Percentiles rank a stretch among this genome's conserved stretches.
phyloP scores from a whole-genome alignment of 441 rosid genomes.

The Corymbia calophylla region DNA sequence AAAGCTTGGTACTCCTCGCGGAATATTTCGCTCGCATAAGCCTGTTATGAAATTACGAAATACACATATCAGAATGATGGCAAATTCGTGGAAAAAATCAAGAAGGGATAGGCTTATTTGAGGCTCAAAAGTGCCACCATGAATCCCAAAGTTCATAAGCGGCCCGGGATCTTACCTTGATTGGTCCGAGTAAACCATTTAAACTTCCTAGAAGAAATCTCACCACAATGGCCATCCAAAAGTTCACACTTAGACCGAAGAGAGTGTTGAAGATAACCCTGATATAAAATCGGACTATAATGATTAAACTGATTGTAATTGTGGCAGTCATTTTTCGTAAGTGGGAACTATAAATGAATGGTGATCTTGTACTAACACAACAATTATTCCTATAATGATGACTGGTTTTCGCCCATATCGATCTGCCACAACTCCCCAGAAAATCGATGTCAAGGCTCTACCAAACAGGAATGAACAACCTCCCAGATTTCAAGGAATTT shows the following conservation, averaged over 20 bases:
- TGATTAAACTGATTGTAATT: not conserved
- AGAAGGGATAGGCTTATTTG: not conserved
- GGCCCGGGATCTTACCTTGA: slow-evolving; percentile 39
- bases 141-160: not conserved
- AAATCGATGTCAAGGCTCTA: slow-evolving; percentile 67
- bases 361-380: slow-evolving; percentile 53
- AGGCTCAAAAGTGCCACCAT: not conserved
- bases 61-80: not conserved
- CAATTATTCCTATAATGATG: slow-evolving; percentile 42
- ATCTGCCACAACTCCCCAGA: slow-evolving; percentile 84
- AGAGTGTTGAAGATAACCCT: slow-evolving; percentile 82
- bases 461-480: slow-evolving; percentile 86
- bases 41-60: slow-evolving; percentile 24
- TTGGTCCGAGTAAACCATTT: slow-evolving; percentile 78
- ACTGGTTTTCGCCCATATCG: slow-evolving; percentile 90
- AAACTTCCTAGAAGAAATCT: slow-evolving; percentile 80
- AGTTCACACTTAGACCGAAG: slow-evolving; percentile 72
- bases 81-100: not conserved
- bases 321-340: not conserved
- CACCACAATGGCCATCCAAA: slow-evolving; percentile 72
- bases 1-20: slow-evolving; percentile 67
- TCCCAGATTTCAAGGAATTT: slow-evolving; percentile 7
- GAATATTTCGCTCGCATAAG: slow-evolving; percentile 68
- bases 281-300: slow-evolving; percentile 1
- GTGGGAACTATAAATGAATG: not conserved